Percentiles rank a stretch among this genome's conserved stretches.
Conservation (phyloP, 2,329 filamentous ascomycete genomes). For the Aspergillus sp. region DNA sequence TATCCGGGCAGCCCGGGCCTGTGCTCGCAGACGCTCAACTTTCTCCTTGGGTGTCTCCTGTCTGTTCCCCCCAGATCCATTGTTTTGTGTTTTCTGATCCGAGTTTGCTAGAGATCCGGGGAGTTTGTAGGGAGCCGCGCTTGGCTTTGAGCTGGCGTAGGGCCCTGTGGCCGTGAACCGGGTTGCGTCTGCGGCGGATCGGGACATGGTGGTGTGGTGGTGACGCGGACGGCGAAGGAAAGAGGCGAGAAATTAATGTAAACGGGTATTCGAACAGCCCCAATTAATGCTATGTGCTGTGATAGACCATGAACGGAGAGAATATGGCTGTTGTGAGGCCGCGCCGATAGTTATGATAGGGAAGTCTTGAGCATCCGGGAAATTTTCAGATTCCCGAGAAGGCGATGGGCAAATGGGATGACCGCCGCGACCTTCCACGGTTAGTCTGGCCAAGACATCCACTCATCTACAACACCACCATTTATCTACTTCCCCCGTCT, state of each 20-base stretch:
- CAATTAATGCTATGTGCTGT: background rate
- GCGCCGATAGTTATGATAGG: conserved; percentile 1
- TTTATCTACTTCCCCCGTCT: background rate
- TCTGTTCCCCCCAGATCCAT: conserved; percentile 24
- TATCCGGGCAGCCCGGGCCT: conserved; percentile 65
- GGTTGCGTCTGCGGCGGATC: conserved; percentile 50
- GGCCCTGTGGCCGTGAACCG: conserved; percentile 53
- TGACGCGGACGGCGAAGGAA: background rate
- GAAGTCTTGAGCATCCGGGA: conserved; percentile 12
- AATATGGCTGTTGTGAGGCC: conserved; percentile 1
- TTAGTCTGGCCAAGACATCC: conserved; percentile 2
- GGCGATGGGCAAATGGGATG: background rate
- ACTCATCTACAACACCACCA: background rate
- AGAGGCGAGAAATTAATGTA: background rate
- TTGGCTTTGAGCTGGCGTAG: conserved; percentile 46
- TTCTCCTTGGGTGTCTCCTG: conserved; percentile 68
- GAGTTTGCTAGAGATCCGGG: conserved; percentile 26
- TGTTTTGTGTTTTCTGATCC: conserved; percentile 13
- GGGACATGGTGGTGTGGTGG: conserved; percentile 38
- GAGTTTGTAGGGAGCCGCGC: conserved; percentile 32
- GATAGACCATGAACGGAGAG: background rate
- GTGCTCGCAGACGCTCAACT: conserved; percentile 66
- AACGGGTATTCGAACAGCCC: background rate
- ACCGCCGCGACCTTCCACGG: conserved; percentile 1
- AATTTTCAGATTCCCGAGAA: conserved; percentile 16